Evolutionary conservation across 1,284 basidiomycete species (phyloP), one percentile per base, ranked within the genome.

Genomic region (Gastroboletus turbinatus): DNA sequence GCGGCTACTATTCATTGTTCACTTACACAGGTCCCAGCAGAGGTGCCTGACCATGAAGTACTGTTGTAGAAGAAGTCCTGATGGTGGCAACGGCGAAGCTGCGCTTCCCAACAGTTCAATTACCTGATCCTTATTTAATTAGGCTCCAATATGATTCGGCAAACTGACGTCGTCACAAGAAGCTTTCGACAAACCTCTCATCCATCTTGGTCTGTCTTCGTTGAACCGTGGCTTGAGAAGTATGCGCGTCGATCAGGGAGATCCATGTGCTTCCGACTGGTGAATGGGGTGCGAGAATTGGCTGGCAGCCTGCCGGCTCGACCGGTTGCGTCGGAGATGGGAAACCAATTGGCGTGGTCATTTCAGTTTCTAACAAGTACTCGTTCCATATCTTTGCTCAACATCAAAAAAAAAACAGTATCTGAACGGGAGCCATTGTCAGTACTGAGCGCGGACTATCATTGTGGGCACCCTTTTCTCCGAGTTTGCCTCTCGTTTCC

Each of bases 51-150:
- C 46, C 48, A 23, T 45, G 55, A 43, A 51, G 47, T 46, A 38
- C 39, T 47, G 50, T 55, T 54, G 56, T 45, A 39, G 50, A 52
- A 38, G 39, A 51, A 44, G 47, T 44, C 46, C 32, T 55, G 55
- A 40, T n/a, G 47, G 46, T 46, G 32, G 44, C 65, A 58, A 55
- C 42, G 43, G 45, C 42, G 54, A 63, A 49, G 57, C 58, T 46
- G 58, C 40, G 66, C 50, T 56, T 65, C 66, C 47, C 44, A 52
- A 44, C 36, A 38, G 38, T 54, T 55, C 57, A 50, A 57, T 66
- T 58, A 58, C 42, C 54, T 57, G 54, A 67, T 56, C 62, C 59
- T 57, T n/a, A n/a, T n/a, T n/a, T 52, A 61, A 63, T 67, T 64
- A 50, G 56, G 57, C 43, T 38, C 30, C 17, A 36, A 40, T 50